Evolutionary conservation across 2,329 filamentous ascomycete genomes (phyloP).

Genomic region (Colletotrichum cordylinicola): DNA sequence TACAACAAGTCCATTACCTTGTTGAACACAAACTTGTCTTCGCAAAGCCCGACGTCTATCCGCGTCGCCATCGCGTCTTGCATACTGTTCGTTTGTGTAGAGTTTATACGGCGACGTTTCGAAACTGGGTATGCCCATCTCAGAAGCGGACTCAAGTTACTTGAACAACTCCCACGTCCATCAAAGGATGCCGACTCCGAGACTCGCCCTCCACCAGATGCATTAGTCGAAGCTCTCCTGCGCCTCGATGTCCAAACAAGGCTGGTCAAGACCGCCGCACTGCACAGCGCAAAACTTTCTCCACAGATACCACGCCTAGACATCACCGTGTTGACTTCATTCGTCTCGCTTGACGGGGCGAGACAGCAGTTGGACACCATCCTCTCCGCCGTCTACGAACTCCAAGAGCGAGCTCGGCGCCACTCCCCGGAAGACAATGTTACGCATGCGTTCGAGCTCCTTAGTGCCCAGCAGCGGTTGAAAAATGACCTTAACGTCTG

Average conservation of each 20-base stretch:
- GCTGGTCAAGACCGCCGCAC: constrained; percentile 22
- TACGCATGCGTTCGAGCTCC: not conserved
- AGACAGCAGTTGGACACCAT: not conserved
- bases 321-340: not conserved
- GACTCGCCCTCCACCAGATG: constrained; percentile 38
- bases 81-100: constrained; percentile 39
- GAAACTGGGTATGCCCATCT: constrained; percentile 43
- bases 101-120: constrained; percentile 41
- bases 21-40: constrained; percentile 37
- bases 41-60: constrained; percentile 30
- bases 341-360: not conserved
- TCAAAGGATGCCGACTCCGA: not conserved
- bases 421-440: not conserved
- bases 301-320: not conserved
- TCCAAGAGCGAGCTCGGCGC: not conserved
- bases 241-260: constrained; percentile 32
- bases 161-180: constrained; percentile 26
- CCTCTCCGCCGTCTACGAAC: not conserved
- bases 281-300: not conserved
- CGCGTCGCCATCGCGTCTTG: constrained; percentile 44
- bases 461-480: not conserved
- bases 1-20: constrained; percentile 42
- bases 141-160: constrained; percentile 45
- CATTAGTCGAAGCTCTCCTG: constrained; percentile 47
- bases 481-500: constrained; percentile 22